A percentile compares a stretch with the other conserved stretches of the same genome.
Evolutionary conservation across 108 stramenopile genomes (phyloP).

Genomic region (Epithemia pelagica): DNA sequence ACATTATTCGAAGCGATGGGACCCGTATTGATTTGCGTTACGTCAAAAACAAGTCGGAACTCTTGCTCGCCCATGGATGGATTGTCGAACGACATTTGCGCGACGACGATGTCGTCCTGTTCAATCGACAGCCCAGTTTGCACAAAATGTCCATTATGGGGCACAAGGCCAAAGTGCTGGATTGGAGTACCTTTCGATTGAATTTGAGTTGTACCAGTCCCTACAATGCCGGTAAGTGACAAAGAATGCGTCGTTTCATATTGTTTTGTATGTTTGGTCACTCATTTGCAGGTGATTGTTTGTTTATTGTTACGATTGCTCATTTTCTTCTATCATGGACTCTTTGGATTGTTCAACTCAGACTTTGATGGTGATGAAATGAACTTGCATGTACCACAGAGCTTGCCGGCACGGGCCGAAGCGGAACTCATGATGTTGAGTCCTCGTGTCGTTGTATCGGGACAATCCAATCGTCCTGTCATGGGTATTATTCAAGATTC

Average conservation of each 20-base stretch:
- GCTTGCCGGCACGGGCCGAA: conserved; percentile 96
- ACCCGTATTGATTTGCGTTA: conserved; percentile 88
- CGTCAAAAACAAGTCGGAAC: conserved; percentile 90
- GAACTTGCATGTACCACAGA: conserved; percentile 99
- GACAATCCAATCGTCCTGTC: conserved; percentile 95
- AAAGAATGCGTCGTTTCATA: conserved; percentile 43
- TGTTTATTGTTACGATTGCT: no score
- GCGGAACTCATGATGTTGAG: conserved; percentile 91
- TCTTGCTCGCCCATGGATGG: conserved; percentile 90
- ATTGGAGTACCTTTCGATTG: conserved; percentile 95
- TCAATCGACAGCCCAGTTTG: conserved; percentile 99
- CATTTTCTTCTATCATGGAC: no score
- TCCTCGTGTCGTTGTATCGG: conserved; percentile 89
- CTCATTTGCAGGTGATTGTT: no score
- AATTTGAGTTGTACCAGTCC: conserved; percentile 97
- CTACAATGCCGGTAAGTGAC: conserved; percentile 99
- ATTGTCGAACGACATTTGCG: conserved; percentile 98
- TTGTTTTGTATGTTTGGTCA: no score
- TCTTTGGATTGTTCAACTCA: no score
- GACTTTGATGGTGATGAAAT: conserved; percentile 99
- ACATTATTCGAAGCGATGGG: conserved; percentile 66
- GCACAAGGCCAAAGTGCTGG: conserved; percentile 91
- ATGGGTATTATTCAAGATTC: conserved; percentile 97
- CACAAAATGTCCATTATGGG: conserved; percentile 98
- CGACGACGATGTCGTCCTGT: conserved; percentile 95